Evolutionary conservation across 2,329 filamentous ascomycete genomes (phyloP), one percentile per base, ranked within the genome.

Genomic region (Didymella segeticola): DNA sequence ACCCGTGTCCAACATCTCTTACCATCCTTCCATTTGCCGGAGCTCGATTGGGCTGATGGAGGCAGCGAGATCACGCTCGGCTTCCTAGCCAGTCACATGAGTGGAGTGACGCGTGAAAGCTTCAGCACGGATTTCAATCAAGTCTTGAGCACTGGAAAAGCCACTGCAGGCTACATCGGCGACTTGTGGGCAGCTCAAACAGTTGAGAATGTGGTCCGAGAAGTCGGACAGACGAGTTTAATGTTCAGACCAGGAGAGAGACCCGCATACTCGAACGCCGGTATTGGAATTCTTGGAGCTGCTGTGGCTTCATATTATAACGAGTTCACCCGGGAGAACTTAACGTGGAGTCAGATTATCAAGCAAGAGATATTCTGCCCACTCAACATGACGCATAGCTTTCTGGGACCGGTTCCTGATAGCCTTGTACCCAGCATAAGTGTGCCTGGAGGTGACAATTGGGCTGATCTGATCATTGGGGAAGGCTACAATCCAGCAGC

Each of bases 61-160:
- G 70, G 70, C 7, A 68, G 63, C 22, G 68, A 70, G 9, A 71
- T 72, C 25, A 70, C 68, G 0, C 37, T 72, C 23, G 51, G 59
- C 3, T 70, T 72, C 68, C 56, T 71, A n/a, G 68, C 67, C 4
- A 70, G 63, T n/a, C 68, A 72, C 15, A 72, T 55, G 8, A 62
- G 65, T 5, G 69, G 69, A 1, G 39, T 71, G 8, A 56, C 68
- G 8, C 36, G 69, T 11, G 69, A 72, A 25, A 66, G 66, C n/a
- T 72, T 67, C 36, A 64, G 60, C 11, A 71, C 69, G 1, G 53
- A 55, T 5, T 72, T 71, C 52, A 67, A 72, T 30, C 62, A 70
- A 58, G 50, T 72, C 1, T 26, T 61, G 0, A 61, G 50, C 4
- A 57, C 51, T 1, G 63, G 66, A 1, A 70, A 66, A 39, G 69